Evolutionary conservation across 2,329 filamentous ascomycete genomes (phyloP), one percentile per base, ranked within the genome.

Genomic region (Beauveria bassiana): DNA sequence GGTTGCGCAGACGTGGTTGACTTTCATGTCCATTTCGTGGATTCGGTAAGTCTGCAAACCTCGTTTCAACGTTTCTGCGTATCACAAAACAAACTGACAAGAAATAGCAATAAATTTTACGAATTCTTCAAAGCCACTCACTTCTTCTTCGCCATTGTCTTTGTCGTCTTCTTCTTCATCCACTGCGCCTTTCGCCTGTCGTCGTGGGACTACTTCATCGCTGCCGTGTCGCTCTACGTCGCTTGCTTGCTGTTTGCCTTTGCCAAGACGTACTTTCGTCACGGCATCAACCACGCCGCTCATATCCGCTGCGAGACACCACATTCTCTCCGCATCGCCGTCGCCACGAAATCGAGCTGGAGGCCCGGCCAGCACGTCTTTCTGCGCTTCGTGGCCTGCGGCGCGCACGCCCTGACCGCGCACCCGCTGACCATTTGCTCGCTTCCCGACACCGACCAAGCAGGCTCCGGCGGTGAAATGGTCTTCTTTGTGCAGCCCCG

Each of bases 131-230:
- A 86, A 65, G 75, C 75, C 3, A 78, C 80, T 0, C 84, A 86
- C 66, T 77, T 81, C 63, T 61, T 82, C 22, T 77, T 78, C 3
- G 82, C 79, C 0, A 64, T 81, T 3, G 65, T 84, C 1, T 86
- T 86, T 65, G 71, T 85, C 20, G 55, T 86, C 9, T 83, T 84
- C 67, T 81, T 86, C 70, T 86, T 86, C 71, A 74, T 84, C 57
- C 84, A 86, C 70, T 86, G 83, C 68, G 78, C 82, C 68, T 80
- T 78, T 68, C 76, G 73, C 0, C 72, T 86, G 14, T 77, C 79
- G 1, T 83, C 82, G 2, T 85, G 80, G 81, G 79, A 86, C 71
- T 86, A 86, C 68, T 86, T 86, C 67, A 80, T 87, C 64, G 83
- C 79, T 2, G 77, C 79, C 0, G 82, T 73, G 9, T 75, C 78